Evolutionary conservation across 1,139 yeast genomes (phyloP), one percentile per base, ranked within the genome.

Genomic region (Saccharomycopsis crataegensis): DNA sequence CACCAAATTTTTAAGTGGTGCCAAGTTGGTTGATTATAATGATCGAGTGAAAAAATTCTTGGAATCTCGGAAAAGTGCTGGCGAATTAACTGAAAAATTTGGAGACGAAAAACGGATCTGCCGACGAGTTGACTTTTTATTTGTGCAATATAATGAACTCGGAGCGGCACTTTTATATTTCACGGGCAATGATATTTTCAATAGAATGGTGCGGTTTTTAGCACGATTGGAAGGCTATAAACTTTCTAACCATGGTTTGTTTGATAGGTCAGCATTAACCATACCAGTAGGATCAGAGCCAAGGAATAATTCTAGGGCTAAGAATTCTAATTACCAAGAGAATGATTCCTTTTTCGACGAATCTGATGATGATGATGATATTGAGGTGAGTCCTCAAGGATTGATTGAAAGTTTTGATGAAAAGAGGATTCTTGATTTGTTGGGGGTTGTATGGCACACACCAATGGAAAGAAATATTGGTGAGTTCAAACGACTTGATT

Each of bases 131-230:
- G 88, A 82, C 62, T 72, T 82, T 47, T 65, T 82, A 42, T 64
- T 74, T 11, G 79, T 79, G 33, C 78, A 76, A 12, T 75, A 79
- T 72, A 61, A 66, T 1, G 75, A 76, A 54, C 60, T 73, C 12
- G 88, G 86, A 0, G 79, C 83, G 0, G 71, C 79, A 0, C 62
- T 75, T 61, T 63, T 82, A 16, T 82, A 82, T 62, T 82, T 78
- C 61, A 80, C 82, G 0, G 88, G 88, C 0, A 77, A 80, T 57
- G 76, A 74, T 51, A 71, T 73, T 37, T 80, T 80, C 62, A 82
- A 81, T 62, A 72, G 84, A 52, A 66, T 71, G 57, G 61, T 80
- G 48, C 66, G 86, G 42, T 59, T 71, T 45, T 60, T 72, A 41
- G 86, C 86, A 0, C 62, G 60, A 22, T 64, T 69, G 41, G 70